Evolutionary conservation across 345 rosid species (phyloP), one percentile per base, ranked within the genome.

Genomic region (Camelina sativa): DNA sequence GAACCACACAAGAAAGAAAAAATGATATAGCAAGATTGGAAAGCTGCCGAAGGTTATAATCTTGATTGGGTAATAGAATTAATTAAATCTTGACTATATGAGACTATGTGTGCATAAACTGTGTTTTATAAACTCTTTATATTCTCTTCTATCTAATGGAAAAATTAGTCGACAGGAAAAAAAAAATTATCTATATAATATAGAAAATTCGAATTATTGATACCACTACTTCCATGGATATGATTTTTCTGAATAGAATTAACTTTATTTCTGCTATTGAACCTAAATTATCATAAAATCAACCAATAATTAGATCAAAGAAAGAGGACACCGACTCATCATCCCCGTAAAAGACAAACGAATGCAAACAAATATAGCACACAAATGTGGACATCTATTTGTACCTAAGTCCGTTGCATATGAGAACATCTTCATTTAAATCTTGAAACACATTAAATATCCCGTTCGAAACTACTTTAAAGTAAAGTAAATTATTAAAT

Each of bases 311-410:
- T 44, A 54, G 8, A 62, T 54, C n/a, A 54, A 47, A 64, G 70
- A 40, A 70, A 56, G 30, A 28, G 32, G 47, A 48, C 80, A 77
- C 80, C 56, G 76, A 76, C 76, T 70, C 43, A 55, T 67, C 48
- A 63, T 22, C 41, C 65, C 17, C 44, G 35, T 63, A 47, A 51
- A 76, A 40, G 76, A 77, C 80, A 76, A 71, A 37, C 61, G 66
- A 48, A 76, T 70, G 55, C 72, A 71, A 71, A 71, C 80, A 77
- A 77, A 65, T n/a, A 22, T 77, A 71, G 80, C 80, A 71, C 76
- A 71, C 76, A 71, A 71, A 57, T 12, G 8, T 69, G 62, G 75
- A 69, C 74, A 69, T 68, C 17, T 75, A 7, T 51, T 48, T 59
- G 47, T 6, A 40, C 16, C 32, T 5, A 68, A 51, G 47, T 59